Evolutionary conservation across 768 basidiomycete genomes (phyloP).

Genomic region (Pholiota microspora): DNA sequence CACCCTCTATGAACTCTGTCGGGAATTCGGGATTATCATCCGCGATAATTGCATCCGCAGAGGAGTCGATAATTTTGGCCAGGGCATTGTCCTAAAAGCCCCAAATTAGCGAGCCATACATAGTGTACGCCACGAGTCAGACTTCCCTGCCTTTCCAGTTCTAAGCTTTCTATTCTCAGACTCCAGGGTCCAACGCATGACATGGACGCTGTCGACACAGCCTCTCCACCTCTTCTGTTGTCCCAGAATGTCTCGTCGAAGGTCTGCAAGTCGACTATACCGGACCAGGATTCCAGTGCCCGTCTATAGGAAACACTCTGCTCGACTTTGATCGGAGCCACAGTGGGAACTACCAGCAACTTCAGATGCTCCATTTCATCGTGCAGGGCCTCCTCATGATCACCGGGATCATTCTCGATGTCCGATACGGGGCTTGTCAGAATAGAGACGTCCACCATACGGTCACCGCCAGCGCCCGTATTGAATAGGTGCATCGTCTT

Average conservation of each 20-base stretch:
- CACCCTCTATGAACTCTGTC: conserved; percentile 62
- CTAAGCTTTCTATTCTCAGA: conserved; percentile 49
- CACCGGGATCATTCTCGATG: conserved; percentile 18
- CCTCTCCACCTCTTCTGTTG: conserved; percentile 51
- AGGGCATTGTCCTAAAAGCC: conserved; percentile 37
- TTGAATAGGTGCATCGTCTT: conserved; percentile 67
- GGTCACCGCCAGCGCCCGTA: conserved; percentile 63
- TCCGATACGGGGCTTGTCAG: conserved; percentile 46
- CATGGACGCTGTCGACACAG: conserved; percentile 49
- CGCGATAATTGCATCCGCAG: conserved; percentile 42
- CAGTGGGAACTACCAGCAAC: conserved; percentile 64
- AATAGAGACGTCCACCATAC: conserved; percentile 79
- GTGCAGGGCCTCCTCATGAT: conserved; percentile 17
- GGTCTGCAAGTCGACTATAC: conserved; percentile 50
- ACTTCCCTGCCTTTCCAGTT: conserved; percentile 47
- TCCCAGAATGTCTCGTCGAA: conserved; percentile 57
- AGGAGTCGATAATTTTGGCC: conserved; percentile 51
- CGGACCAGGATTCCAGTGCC: conserved; percentile 36
- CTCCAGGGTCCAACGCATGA: conserved; percentile 55
- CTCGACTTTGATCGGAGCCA: conserved; percentile 55
- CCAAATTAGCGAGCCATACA: conserved; percentile 1
- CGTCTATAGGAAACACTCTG: conserved; percentile 57
- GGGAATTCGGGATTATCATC: conserved; percentile 39
- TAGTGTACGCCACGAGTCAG: neutral
- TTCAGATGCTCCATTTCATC: conserved; percentile 60